A percentile compares a stretch with the other conserved stretches of the same genome.
Conservation (phyloP, 495 filamentous ascomycete species). For the Xylona heveae region DNA sequence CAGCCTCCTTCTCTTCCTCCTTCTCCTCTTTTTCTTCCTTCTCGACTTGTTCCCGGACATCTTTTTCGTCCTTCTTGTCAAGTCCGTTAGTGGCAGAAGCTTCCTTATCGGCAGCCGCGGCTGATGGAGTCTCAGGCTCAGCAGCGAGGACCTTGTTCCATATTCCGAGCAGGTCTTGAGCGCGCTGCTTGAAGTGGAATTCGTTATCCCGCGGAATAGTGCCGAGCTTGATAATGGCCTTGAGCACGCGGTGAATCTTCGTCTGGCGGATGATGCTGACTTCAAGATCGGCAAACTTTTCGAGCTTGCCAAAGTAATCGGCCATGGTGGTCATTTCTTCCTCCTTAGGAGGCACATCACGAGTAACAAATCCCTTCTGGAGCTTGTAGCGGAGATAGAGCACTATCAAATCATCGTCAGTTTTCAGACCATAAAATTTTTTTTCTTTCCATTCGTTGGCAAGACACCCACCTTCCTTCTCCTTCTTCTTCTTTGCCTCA, state of each 20-base stretch:
- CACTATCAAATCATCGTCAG: conserved; percentile 28
- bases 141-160: conserved; percentile 64
- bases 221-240: conserved; percentile 65
- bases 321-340: conserved; percentile 41
- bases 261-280: conserved; percentile 64
- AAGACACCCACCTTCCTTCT: conserved; percentile 30
- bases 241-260: conserved; percentile 89
- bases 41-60: conserved; percentile 12
- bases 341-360: conserved; percentile 59
- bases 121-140: conserved; percentile 18
- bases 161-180: conserved; percentile 46
- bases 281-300: conserved; percentile 58
- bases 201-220: conserved; percentile 70
- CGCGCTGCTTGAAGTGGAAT: conserved; percentile 63
- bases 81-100: conserved; percentile 6
- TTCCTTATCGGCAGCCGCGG: conserved; percentile 22
- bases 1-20: conserved; percentile 7
- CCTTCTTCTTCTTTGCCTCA: conserved; percentile 39
- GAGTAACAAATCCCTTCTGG: conserved; percentile 72
- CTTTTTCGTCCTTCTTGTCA: conserved; percentile 16
- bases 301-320: conserved; percentile 56
- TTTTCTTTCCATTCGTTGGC: conserved; percentile 28
- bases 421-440: conserved; percentile 8
- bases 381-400: conserved; percentile 75
- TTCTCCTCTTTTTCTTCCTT: conserved; percentile 22